phyloP scores from a whole-genome alignment of 371 early-diverging fungal species.

The Lichtheimia hyalospora region DNA sequence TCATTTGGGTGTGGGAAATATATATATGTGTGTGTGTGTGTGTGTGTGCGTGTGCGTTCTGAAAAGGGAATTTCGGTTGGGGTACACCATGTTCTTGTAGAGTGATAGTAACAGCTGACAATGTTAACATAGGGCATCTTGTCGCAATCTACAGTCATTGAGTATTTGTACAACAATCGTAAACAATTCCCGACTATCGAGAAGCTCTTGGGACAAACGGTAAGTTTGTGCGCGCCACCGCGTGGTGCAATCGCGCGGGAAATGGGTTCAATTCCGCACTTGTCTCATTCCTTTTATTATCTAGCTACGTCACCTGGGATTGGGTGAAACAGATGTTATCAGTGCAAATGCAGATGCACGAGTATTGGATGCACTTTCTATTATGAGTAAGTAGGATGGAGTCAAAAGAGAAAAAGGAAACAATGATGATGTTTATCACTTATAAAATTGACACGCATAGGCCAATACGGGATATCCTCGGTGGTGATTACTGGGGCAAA shows the following conservation, averaged over 20 bases:
- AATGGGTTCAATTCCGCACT: neutral
- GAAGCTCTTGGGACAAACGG: conserved; percentile 39
- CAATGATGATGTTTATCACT: no score
- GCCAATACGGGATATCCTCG: conserved; percentile 59
- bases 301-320: conserved; percentile 50
- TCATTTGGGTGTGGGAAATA: neutral
- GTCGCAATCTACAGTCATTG: conserved; percentile 73
- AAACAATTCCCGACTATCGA: conserved; percentile 40
- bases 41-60: no score
- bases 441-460: conserved; percentile 22
- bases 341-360: conserved; percentile 51
- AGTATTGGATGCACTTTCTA: conserved; percentile 58
- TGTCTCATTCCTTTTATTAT: neutral
- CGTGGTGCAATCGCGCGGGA: no score
- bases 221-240: conserved; percentile 18
- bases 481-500: conserved; percentile 60
- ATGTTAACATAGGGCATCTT: conserved; percentile 60
- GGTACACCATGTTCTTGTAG: no score
- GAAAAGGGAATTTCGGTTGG: neutral
- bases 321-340: conserved; percentile 56
- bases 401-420: no score
- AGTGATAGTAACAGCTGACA: conserved; percentile 6
- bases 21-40: no score
- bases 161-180: conserved; percentile 59
- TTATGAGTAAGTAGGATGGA: conserved; percentile 48